phyloP scores from a whole-genome alignment of 2,329 filamentous ascomycete genomes.

The Domatiomyces globalis region DNA sequence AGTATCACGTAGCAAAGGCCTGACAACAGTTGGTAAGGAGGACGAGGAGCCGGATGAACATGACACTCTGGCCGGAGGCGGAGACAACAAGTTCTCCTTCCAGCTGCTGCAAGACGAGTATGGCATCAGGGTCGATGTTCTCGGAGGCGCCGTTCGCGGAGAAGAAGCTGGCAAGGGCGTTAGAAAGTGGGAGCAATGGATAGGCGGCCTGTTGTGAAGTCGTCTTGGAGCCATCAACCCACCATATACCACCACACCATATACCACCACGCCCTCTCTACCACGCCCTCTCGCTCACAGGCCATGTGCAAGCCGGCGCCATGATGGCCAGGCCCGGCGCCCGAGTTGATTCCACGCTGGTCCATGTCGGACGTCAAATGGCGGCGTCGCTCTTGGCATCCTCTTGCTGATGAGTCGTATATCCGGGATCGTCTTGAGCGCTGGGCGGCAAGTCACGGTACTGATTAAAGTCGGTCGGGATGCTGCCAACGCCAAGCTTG shows the following conservation, averaged over 20 bases:
- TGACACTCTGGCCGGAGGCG: constrained; percentile 73
- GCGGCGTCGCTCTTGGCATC: not conserved
- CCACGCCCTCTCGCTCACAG: not conserved
- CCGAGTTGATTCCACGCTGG: no score
- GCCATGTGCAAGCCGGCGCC: no score
- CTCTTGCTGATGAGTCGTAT: not conserved
- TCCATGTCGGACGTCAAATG: not conserved
- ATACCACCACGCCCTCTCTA: not conserved
- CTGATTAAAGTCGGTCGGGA: constrained; percentile 26
- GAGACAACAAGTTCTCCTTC: constrained; percentile 65
- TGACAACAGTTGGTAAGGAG: constrained; percentile 29
- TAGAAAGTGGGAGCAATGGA: constrained; percentile 82
- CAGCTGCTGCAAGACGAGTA: constrained; percentile 63
- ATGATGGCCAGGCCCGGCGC: not conserved
- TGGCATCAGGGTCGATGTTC: constrained; percentile 60
- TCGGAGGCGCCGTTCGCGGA: constrained; percentile 55
- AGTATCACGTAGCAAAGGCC: constrained; percentile 59
- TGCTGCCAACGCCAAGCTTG: constrained; percentile 43
- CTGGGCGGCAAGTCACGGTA: constrained; percentile 12
- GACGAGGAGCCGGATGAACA: constrained; percentile 51
- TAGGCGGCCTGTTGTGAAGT: constrained; percentile 55
- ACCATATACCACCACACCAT: not conserved
- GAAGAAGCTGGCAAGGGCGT: constrained; percentile 51
- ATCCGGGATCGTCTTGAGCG: constrained; percentile 10
- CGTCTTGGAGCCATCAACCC: not conserved